Percentiles rank a stretch among this genome's conserved stretches.
Evolutionary conservation across 2,329 filamentous ascomycete species (phyloP).

Genomic region (Nigrograna mackinnonii): DNA sequence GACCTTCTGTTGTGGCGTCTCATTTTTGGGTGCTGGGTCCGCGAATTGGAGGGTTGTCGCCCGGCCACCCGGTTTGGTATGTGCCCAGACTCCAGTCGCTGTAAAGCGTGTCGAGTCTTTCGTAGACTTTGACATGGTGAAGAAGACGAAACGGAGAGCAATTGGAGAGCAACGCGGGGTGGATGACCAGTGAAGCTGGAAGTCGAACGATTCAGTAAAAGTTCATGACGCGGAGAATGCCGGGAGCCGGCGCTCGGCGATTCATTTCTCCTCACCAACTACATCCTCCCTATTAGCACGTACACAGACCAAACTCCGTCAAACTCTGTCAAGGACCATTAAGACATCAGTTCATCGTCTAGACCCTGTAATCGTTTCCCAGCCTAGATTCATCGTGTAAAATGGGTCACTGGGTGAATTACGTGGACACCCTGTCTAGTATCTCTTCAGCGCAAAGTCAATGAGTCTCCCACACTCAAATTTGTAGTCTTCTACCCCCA

Average conservation of each 20-base stretch:
- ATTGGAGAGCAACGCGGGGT: conserved; percentile 8
- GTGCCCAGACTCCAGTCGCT: conserved; percentile 70
- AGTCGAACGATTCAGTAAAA: conserved; percentile 38
- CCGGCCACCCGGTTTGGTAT: conserved; percentile 59
- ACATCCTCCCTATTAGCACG: conserved; percentile 4
- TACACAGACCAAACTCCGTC: background rate
- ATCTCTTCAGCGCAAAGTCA: too few relatives aligned
- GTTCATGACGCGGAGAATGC: conserved; percentile 37
- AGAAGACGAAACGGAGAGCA: conserved; percentile 3
- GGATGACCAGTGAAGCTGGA: conserved; percentile 21
- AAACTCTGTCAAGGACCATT: too few relatives aligned
- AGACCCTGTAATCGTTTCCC: too few relatives aligned
- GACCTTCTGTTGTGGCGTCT: conserved; percentile 59
- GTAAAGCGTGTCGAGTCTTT: conserved; percentile 82
- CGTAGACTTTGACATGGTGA: conserved; percentile 66
- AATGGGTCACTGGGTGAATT: too few relatives aligned
- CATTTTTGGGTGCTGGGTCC: conserved; percentile 47
- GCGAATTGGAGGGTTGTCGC: conserved; percentile 44
- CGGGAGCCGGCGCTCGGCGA: conserved; percentile 4
- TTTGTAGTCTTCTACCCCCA: too few relatives aligned
- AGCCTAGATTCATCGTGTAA: too few relatives aligned
- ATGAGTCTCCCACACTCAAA: too few relatives aligned
- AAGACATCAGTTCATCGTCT: too few relatives aligned
- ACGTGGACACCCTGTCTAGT: too few relatives aligned
- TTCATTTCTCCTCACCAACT: background rate